Conservation (phyloP, 208 protist species). For the Leishmania mexicana region DNA sequence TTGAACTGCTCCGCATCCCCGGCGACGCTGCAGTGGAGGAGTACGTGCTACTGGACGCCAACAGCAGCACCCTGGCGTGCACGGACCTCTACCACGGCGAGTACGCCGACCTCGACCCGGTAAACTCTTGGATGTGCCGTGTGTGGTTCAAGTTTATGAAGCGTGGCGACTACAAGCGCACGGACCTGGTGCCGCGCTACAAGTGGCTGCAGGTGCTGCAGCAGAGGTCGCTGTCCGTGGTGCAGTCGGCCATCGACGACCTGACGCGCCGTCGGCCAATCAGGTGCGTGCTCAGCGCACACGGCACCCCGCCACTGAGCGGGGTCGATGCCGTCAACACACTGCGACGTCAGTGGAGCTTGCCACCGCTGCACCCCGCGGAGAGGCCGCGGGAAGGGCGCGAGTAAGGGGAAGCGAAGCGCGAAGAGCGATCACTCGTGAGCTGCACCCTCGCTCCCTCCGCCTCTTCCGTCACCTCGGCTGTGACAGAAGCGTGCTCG, state of each 20-base stretch:
- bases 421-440: no score
- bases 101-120: slow-evolving; percentile 82
- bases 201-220: slow-evolving; percentile 73
- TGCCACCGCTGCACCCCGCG: slow-evolving; percentile 43
- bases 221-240: slow-evolving; percentile 39
- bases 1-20: slow-evolving; percentile 62
- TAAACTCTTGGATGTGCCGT: slow-evolving; percentile 90
- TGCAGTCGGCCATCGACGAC: slow-evolving; percentile 54
- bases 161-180: slow-evolving; percentile 74
- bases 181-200: slow-evolving; percentile 66
- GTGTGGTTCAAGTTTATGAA: slow-evolving; percentile 93
- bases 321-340: slow-evolving; percentile 47
- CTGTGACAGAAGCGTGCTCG: background rate
- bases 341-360: slow-evolving; percentile 68
- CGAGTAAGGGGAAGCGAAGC: background rate
- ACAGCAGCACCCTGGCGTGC: slow-evolving; percentile 59
- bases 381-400: slow-evolving; percentile 5
- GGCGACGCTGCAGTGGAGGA: slow-evolving; percentile 76
- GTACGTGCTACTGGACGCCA: slow-evolving; percentile 77
- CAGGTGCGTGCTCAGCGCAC: slow-evolving; percentile 53
- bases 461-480: background rate
- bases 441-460: background rate
- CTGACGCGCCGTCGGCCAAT: slow-evolving; percentile 57
- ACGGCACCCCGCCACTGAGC: slow-evolving; percentile 69
- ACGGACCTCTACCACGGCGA: slow-evolving; percentile 85